A percentile compares a stretch with the other conserved stretches of the same genome.
phyloP scores from a whole-genome alignment of 768 basidiomycete genomes.

The Rhodotorula babjevae region DNA sequence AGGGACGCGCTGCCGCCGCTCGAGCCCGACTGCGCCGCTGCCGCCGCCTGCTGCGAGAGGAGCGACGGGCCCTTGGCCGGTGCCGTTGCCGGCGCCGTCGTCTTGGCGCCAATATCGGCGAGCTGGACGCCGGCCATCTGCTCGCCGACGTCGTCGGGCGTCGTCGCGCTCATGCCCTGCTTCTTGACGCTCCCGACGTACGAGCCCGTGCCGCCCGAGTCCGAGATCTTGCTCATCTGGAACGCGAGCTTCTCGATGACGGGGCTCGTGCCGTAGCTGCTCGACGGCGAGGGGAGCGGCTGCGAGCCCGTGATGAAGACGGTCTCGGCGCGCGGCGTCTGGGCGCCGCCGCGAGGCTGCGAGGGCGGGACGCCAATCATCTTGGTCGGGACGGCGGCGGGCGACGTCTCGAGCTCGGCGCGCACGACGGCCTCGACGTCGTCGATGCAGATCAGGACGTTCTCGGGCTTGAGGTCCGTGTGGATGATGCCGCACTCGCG shows the following conservation, averaged over 20 bases:
- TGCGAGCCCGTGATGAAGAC: slow-evolving; percentile 87
- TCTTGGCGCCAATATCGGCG: slow-evolving; percentile 37
- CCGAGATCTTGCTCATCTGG: slow-evolving; percentile 83
- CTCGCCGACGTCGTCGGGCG: slow-evolving; percentile 56
- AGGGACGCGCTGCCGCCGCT: not conserved
- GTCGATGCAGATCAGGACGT: slow-evolving; percentile 93
- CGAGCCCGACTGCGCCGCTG: slow-evolving; percentile 37
- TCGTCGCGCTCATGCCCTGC: slow-evolving; percentile 39
- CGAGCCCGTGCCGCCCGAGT: slow-evolving; percentile 42
- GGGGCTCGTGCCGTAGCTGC: slow-evolving; percentile 65
- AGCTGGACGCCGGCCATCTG: slow-evolving; percentile 51
- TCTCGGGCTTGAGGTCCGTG: slow-evolving; percentile 96
- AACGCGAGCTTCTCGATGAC: slow-evolving; percentile 83
- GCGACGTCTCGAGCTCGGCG: slow-evolving; percentile 50
- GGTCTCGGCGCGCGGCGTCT: slow-evolving; percentile 77
- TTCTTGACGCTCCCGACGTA: slow-evolving; percentile 47
- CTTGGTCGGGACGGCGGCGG: slow-evolving; percentile 57
- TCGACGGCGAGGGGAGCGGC: slow-evolving; percentile 71
- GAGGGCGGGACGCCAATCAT: slow-evolving; percentile 81
- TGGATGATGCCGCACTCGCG: slow-evolving; percentile 95
- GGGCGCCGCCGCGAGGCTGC: slow-evolving; percentile 90
- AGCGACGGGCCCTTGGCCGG: slow-evolving; percentile 41
- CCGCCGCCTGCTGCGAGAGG: slow-evolving; percentile 44
- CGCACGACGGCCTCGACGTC: slow-evolving; percentile 90
- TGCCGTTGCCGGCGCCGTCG: slow-evolving; percentile 39